phyloP scores from a whole-genome alignment of 2,329 filamentous ascomycete genomes.

The Fusarium tricinctum region DNA sequence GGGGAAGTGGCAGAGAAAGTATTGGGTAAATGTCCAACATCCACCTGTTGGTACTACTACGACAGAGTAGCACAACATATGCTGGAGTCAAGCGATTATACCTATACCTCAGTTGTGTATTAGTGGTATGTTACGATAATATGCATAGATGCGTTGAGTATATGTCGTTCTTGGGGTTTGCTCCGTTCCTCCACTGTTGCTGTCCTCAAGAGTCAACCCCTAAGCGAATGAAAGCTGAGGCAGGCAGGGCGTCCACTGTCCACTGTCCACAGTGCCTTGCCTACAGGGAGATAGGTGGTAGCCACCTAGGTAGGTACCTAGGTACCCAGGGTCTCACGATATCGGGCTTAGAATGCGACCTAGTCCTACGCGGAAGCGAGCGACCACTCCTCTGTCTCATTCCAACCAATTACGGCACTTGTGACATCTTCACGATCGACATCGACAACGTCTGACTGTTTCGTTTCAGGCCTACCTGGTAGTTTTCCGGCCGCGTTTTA shows the following conservation, averaged over 20 bases:
- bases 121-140: constrained; percentile 5
- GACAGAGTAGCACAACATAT: constrained; percentile 8
- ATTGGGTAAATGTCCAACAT: constrained; percentile 21
- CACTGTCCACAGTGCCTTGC: neutral
- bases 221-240: constrained; percentile 23
- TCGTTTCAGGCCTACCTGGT: constrained; percentile 35
- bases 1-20: constrained; percentile 21
- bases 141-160: constrained; percentile 24
- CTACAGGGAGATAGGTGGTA: neutral
- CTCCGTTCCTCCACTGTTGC: neutral
- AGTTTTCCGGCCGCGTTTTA: constrained; percentile 6
- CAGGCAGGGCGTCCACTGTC: neutral
- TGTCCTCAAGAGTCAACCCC: neutral
- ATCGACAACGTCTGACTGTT: constrained; percentile 23
- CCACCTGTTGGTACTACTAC: constrained; percentile 7
- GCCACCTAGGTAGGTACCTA: neutral
- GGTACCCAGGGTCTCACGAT: constrained; percentile 8
- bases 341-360: constrained; percentile 8
- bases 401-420: constrained; percentile 44
- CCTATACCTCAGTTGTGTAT: constrained; percentile 18
- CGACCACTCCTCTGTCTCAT: constrained; percentile 1
- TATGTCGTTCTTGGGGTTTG: constrained; percentile 15
- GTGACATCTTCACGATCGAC: constrained; percentile 39
- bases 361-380: constrained; percentile 18
- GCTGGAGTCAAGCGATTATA: constrained; percentile 5